Evolutionary conservation across 306 rosid species (phyloP), one percentile per base, ranked within the genome.

Genomic region (Citrullus mucosospermus): DNA sequence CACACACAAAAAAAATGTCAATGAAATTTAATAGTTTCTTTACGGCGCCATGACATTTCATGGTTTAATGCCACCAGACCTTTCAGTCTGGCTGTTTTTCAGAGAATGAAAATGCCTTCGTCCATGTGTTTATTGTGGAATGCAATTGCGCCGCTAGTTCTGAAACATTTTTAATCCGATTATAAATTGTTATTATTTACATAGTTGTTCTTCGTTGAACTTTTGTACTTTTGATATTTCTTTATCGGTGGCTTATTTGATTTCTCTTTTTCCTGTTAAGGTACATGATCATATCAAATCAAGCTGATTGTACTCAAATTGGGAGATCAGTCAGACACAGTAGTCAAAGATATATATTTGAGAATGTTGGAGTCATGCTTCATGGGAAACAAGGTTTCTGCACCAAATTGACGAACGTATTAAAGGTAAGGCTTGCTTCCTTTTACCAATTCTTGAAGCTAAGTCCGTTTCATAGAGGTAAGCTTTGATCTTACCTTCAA

Each of bases 361-460:
- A 89, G 56, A 80, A 82, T 57, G 89, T 89, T 51, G 91, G 98
- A 78, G 74, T 93, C 86, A 85, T 93, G 96, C 97, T 92, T 74
- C 89, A 93, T 68, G 98, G 98, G 54, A 92, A 87, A 83, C 89
- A 32, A 73, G 86, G 87, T 81, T 93, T 93, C 88, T 90, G 88
- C 87, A 85, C 85, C 84, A 93, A 90, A 84, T 86, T 90, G 60
- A 83, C 89, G 54, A 82, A 79, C 44, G 76, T 90, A 81, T 74
- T 88, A 72, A 90, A 88, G 94, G 98, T 89, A 85, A 38, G 78
- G 56, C 25, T 79, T 14, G 8, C 17, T 25, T 41, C 9, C 18
- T n/a, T 68, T 68, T 41, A 67, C 73, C 8, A 9, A 67, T 67
- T 67, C 30, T 36, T 65, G 28, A 65, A 65, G 72, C 50, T 8